Percentiles rank a stretch among this genome's conserved stretches.
Evolutionary conservation across 129 eudicot species (phyloP).

Genomic region (Glebionis coronaria): DNA sequence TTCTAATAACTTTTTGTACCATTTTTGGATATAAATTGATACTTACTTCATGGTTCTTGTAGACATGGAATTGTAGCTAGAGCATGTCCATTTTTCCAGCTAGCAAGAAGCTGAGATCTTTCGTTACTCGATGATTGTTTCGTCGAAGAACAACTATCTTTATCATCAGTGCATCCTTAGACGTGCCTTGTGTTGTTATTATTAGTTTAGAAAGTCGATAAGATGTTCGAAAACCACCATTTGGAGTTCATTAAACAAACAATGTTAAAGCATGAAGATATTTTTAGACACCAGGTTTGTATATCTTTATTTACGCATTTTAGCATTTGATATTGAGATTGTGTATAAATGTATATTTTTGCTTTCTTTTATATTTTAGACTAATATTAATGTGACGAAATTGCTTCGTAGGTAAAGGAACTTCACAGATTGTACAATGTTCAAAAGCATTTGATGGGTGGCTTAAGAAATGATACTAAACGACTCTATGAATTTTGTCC

Average conservation of each 20-base stretch:
- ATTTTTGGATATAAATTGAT: conserved; percentile 32
- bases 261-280: conserved; percentile 66
- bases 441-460: conserved; percentile 54
- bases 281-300: conserved; percentile 65
- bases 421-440: conserved; percentile 62
- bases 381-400: background rate
- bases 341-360: background rate
- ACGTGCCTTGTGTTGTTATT: conserved; percentile 6
- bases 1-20: conserved; percentile 13
- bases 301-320: background rate
- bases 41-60: conserved; percentile 21
- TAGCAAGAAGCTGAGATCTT: conserved; percentile 12
- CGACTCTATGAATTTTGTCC: background rate
- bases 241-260: conserved; percentile 50
- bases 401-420: conserved; percentile 53
- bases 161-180: background rate
- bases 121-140: conserved; percentile 21
- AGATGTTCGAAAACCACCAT: conserved; percentile 36
- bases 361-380: background rate
- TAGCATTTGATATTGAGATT: too few relatives aligned
- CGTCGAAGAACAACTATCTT: background rate
- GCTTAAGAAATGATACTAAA: conserved; percentile 28
- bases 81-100: conserved; percentile 28
- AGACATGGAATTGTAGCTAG: conserved; percentile 59
- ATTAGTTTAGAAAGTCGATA: conserved; percentile 23